These are phyloP conservation scores for Tritrichomonas musculus DNA, from an alignment of 208 protist species.

Conservation along the genomic window DNA sequence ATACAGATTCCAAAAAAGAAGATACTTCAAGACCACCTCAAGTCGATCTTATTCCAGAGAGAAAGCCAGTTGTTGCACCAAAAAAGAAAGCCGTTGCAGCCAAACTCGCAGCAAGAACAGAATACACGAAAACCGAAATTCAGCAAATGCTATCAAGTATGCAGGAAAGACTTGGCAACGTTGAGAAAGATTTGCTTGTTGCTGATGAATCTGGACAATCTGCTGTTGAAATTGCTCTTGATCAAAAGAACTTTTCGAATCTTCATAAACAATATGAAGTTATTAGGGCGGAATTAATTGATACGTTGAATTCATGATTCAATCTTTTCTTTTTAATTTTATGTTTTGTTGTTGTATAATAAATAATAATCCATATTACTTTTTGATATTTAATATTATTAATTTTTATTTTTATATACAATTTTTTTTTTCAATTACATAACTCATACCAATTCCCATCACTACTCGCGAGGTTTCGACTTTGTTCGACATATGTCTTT, in stretches of 20 bases:
- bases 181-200: background rate
- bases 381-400: no score
- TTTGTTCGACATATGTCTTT: no score
- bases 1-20: background rate
- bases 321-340: background rate
- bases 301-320: background rate
- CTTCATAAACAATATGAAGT: background rate
- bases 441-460: no score
- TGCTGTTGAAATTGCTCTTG: slow-evolving; percentile 11
- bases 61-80: background rate
- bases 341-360: no score
- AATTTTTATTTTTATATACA: no score
- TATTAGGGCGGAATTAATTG: background rate
- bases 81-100: background rate
- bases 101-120: background rate
- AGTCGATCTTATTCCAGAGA: background rate
- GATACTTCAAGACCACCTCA: background rate
- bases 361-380: no score
- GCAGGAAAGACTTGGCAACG: background rate
- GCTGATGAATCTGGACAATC: slow-evolving; percentile 9
- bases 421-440: no score
- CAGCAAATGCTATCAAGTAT: background rate
- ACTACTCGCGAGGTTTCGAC: no score
- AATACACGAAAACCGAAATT: slow-evolving; percentile 19
- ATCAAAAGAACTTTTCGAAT: slow-evolving; percentile 9